These are phyloP conservation scores for Hanseniaspora nectarophila DNA, from an alignment of 805 yeast genomes.

Conservation along the genomic window DNA sequence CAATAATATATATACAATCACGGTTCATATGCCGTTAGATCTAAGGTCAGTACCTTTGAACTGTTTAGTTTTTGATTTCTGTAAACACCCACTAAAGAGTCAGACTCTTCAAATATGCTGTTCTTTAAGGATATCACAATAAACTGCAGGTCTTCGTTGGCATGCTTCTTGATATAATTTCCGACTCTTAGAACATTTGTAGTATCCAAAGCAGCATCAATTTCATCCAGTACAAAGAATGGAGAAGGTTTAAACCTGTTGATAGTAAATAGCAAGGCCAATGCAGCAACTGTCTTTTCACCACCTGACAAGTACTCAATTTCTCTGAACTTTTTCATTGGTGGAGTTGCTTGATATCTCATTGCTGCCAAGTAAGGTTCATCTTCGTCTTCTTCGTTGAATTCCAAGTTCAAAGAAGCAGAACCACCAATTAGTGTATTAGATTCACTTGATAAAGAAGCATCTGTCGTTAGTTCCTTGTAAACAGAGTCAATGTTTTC, in stretches of 20 bases:
- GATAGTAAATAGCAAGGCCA: constrained; percentile 80
- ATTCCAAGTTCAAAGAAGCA: constrained; percentile 73
- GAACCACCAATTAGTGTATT: constrained; percentile 66
- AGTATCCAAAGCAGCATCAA: constrained; percentile 94
- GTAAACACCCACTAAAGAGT: constrained; percentile 85
- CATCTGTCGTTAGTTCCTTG: constrained; percentile 64
- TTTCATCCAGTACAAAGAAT: constrained; percentile 88
- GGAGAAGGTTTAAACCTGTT: constrained; percentile 90
- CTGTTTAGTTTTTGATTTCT: constrained; percentile 65
- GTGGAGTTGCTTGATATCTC: constrained; percentile 91
- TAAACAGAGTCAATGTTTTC: constrained; percentile 62
- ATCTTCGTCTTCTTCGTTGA: constrained; percentile 47
- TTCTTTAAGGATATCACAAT: constrained; percentile 87
- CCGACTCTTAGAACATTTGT: constrained; percentile 79
- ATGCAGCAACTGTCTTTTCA: constrained; percentile 90
- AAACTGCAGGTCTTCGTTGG: constrained; percentile 73
- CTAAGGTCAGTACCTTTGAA: constrained; percentile 62
- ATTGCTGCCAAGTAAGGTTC: constrained; percentile 79
- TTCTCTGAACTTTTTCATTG: constrained; percentile 81
- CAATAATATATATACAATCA: too few species aligned
- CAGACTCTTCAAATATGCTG: constrained; percentile 75
- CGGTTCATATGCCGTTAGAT: constrained; percentile 31
- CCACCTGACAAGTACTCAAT: constrained; percentile 93
- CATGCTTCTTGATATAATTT: constrained; percentile 63
- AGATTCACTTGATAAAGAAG: constrained; percentile 33